Percentiles rank a stretch among this genome's conserved stretches.
phyloP scores from a whole-genome alignment of 2,329 filamentous ascomycete species.

The Botrytis sinoallii region DNA sequence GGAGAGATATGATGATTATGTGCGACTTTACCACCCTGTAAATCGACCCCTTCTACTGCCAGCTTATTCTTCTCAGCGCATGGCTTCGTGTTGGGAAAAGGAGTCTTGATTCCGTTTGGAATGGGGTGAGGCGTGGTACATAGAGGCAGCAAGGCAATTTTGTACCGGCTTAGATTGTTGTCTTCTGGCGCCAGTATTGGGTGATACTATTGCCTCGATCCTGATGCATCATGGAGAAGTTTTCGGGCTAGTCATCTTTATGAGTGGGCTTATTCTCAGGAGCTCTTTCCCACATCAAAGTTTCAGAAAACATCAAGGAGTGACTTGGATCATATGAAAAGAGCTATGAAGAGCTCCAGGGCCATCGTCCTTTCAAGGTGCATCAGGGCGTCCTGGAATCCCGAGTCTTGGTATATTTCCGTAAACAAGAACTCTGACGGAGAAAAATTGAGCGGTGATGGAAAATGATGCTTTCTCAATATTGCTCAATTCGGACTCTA shows the following conservation, averaged over 20 bases:
- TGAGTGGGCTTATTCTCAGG: not conserved
- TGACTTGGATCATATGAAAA: not conserved
- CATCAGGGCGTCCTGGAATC: too few species aligned
- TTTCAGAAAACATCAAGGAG: not conserved
- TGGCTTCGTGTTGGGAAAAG: not conserved
- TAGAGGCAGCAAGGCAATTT: not conserved
- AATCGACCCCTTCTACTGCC: not conserved
- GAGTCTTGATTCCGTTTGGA: not conserved
- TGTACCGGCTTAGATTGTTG: not conserved
- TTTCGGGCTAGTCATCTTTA: not conserved
- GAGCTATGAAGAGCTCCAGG: too few species aligned
- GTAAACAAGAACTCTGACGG: too few species aligned
- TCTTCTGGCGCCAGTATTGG: too few species aligned
- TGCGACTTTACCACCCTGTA: not conserved
- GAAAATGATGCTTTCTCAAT: too few species aligned
- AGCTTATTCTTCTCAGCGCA: accelerated
- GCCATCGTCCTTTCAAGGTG: too few species aligned
- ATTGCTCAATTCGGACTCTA: too few species aligned
- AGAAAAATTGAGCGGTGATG: too few species aligned
- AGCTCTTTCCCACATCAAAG: not conserved
- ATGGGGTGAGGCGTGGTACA: not conserved
- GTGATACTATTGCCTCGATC: too few species aligned
- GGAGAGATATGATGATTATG: not conserved
- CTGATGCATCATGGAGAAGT: too few species aligned
- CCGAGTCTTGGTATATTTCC: too few species aligned